Evolutionary conservation across 2,329 filamentous ascomycete genomes (phyloP), one percentile per base, ranked within the genome.

Genomic region (Cytospora schulzeri): DNA sequence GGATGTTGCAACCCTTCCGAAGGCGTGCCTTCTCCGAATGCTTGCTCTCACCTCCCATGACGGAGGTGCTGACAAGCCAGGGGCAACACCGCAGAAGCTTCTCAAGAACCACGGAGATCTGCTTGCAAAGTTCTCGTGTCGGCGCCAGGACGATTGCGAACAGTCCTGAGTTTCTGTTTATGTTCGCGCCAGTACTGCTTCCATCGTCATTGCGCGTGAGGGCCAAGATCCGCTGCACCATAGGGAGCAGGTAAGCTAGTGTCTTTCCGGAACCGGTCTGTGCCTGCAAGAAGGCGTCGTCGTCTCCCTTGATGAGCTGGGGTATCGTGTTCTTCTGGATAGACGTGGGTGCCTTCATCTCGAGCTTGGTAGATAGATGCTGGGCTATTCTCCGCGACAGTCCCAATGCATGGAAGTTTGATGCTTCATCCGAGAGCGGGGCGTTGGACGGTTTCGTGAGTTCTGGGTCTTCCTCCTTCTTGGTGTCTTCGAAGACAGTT

Each of bases 201-300:
- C 78, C 79, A 71, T 83, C 79, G 58, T 81, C 75, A 69, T 80
- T 73, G 75, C 85, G 69, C 82, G 91, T 88, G 33, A 98, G 83
- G 17, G 88, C 84, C 76, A 97, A 86, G 24, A 99, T 90, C 28
- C 93, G 85, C 74, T 99, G 92, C 26, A 99, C 88, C 55, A 99
- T 90, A 1, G 95, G 95, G 8, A 99, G 80, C 5, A 99, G 83
- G 75, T 99, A 99, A n/a, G 95, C 92, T 66, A 99, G 79, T 0
- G 95, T 99, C 79, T 99, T 99, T 78, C 95, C 95, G 0, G 95
- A 99, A 70, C 95, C 95, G 0, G 95, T 99, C 78, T 99, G 91
- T 3, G 95, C 96, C 75, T 98, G 95, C 38, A 99, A 90, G 72
- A 99, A 99, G 2, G 93, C 93, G 79, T 99, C 95, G 54, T 86